phyloP scores from a whole-genome alignment of 306 rosid genomes.

The Quercus glauca region DNA sequence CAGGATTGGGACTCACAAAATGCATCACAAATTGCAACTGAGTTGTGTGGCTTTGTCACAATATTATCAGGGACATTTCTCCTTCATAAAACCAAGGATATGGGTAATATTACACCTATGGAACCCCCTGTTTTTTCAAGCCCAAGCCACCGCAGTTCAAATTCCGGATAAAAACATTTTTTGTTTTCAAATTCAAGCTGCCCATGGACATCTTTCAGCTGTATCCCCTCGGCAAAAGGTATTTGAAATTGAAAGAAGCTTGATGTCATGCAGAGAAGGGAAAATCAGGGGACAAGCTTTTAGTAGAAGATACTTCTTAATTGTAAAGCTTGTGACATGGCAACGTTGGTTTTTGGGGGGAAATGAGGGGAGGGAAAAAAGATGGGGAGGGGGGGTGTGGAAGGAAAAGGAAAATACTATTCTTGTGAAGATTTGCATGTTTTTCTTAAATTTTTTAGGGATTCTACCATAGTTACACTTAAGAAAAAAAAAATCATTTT shows the following conservation, averaged over 20 bases:
- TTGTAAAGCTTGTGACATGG: not conserved
- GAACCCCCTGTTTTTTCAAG: slow-evolving; percentile 32
- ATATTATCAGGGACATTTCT: slow-evolving; percentile 87
- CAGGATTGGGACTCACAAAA: slow-evolving; percentile 81
- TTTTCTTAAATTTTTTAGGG: not conserved
- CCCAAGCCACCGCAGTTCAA: not conserved
- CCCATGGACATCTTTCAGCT: not conserved
- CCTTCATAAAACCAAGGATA: slow-evolving; percentile 83
- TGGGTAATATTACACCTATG: slow-evolving; percentile 46
- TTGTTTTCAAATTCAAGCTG: not conserved
- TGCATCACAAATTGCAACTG: slow-evolving; percentile 65
- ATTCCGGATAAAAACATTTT: not conserved
- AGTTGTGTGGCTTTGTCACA: slow-evolving; percentile 84
- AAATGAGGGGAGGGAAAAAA: no score
- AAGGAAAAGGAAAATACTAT: not conserved
- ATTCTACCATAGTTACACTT: not conserved
- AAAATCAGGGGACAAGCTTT: not conserved
- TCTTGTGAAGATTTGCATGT: not conserved
- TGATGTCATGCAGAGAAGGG: not conserved
- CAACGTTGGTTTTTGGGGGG: not conserved
- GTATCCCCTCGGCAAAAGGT: not conserved
- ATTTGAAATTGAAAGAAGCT: slow-evolving; percentile 5
- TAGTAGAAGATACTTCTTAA: not conserved
- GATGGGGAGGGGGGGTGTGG: not conserved
- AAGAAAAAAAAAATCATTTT: not conserved